A percentile compares a stretch with the other conserved stretches of the same genome.
Conservation (phyloP, 139 green algal genomes). For the Micractinium sp. region DNA sequence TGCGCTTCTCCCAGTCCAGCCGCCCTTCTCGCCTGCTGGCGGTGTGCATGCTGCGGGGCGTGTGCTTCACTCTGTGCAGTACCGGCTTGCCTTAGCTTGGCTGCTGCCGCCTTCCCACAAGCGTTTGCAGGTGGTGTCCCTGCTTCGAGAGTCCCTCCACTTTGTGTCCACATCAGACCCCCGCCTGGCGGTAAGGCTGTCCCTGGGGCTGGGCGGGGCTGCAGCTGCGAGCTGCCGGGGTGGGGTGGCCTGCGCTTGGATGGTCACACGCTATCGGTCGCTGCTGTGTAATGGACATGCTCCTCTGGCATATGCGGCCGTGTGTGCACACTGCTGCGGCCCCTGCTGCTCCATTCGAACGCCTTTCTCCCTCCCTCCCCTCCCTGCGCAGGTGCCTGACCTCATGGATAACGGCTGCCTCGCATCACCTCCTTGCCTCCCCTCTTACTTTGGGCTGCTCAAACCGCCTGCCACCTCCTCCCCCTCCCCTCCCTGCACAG, state of each 20-base stretch:
- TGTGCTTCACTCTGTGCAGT: not conserved
- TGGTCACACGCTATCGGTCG: not conserved
- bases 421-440: not conserved
- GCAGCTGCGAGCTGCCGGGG: no score
- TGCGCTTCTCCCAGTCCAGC: no score
- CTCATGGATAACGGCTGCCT: not conserved
- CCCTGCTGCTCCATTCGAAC: no score
- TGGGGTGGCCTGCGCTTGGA: no score
- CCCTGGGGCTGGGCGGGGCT: not conserved
- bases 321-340: no score
- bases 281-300: not conserved
- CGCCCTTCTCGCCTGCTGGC: no score
- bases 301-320: not conserved
- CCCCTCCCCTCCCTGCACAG: not conserved
- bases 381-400: no score
- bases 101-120: not conserved
- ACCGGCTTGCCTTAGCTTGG: not conserved
- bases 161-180: slow-evolving; percentile 36
- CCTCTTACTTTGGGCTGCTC: not conserved
- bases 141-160: slow-evolving; percentile 30
- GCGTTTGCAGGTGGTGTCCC: slow-evolving; percentile 7
- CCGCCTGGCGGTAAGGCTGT: slow-evolving; percentile 24
- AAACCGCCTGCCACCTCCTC: not conserved
- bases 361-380: no score
- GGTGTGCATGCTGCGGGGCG: no score